Percentiles rank a stretch among this genome's conserved stretches.
phyloP scores from a whole-genome alignment of 768 basidiomycete genomes.

The Phanerodontia chrysosporium region DNA sequence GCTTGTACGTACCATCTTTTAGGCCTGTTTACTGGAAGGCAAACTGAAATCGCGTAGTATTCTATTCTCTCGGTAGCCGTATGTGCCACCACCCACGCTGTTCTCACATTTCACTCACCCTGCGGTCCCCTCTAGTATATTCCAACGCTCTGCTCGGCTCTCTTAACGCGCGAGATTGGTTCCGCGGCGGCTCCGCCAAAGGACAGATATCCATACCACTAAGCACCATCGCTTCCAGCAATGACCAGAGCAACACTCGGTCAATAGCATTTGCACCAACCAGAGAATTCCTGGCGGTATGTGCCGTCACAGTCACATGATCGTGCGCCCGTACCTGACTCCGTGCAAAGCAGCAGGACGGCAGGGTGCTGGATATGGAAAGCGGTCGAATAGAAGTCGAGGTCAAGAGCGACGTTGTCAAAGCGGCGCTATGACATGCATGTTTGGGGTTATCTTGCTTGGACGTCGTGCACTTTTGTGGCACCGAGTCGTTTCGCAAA shows the following conservation, averaged over 20 bases:
- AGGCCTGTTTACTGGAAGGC: no score
- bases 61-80: not conserved
- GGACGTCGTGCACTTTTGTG: no score
- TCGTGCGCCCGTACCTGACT: no score
- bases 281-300: not conserved
- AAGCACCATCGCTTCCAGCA: not conserved
- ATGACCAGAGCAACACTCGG: not conserved
- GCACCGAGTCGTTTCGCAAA: no score
- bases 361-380: not conserved
- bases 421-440: not conserved
- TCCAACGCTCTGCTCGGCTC: slow-evolving; percentile 1
- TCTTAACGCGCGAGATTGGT: slow-evolving; percentile 4
- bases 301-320: no score
- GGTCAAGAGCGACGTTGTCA: not conserved
- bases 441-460: no score
- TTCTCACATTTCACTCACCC: no score
- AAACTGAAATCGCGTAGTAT: no score
- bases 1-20: not conserved
- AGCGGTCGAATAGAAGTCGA: not conserved
- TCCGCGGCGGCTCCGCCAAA: not conserved
- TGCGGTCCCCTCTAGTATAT: not conserved
- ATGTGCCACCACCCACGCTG: not conserved
- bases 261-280: not conserved
- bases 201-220: not conserved
- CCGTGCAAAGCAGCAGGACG: not conserved